Evolutionary conservation across 1,139 yeast species (phyloP), one percentile per base, ranked within the genome.

Genomic region (Geotrichum australiense): DNA sequence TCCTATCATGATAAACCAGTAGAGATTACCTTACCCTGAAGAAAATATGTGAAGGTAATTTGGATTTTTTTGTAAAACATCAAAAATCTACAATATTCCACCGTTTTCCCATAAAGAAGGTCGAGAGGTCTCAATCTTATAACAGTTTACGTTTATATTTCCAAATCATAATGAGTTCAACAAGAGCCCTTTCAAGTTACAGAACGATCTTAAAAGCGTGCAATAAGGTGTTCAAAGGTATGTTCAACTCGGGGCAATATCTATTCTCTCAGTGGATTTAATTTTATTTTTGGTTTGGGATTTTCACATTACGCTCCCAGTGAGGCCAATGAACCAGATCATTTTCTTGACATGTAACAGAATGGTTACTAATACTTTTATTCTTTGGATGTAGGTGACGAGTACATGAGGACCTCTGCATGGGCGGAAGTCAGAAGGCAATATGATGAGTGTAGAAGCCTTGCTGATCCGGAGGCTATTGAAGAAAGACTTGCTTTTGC

Each of bases 201-300:
- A 73, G 86, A 56, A 66, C 68, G 39, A 82, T 87, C 2, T 63
- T 80, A 45, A 71, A 91, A 53, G 89, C 95, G 11, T 78, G 93
- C 1, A 65, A 68, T 33, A 53, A 76, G 3, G 93, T 91, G 0
- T 86, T 86, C 59, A 61, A 64, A 22, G 69, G 66, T 14, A 94
- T 84, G 54, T n/a, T n/a, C n/a, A n/a, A n/a, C n/a, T n/a, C n/a
- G n/a, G n/a, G n/a, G n/a, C 8, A 10, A 27, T 27, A 27, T 27
- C 5, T 29, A n/a, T n/a, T n/a, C 27, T 56, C 0, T 60, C 32
- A 15, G 14, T 29, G 4, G 14, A 29, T 8, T 64, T 7, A 72
- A 82, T 31, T 61, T 82, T 34, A 40, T 44, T 2, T 47, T 18
- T 3, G 14, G 4, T 15, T 19, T 8, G 35, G 25, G 11, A 19